Conservation (phyloP, 257 asterid species). For the Capsicum pubescens region DNA sequence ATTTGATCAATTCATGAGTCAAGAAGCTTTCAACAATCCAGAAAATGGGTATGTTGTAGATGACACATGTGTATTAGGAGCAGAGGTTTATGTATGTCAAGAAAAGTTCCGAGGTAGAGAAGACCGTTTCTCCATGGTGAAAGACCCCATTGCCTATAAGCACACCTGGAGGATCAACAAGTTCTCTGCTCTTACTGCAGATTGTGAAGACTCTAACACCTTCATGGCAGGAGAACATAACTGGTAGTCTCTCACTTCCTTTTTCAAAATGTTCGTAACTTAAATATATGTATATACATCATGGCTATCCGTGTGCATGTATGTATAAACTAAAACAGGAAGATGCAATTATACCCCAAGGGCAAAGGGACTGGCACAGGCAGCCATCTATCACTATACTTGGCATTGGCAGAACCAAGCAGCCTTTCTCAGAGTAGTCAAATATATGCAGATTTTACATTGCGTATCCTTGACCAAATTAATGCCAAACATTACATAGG, state of each 20-base stretch:
- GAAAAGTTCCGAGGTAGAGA: conserved; percentile 49
- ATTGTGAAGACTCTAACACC: conserved; percentile 50
- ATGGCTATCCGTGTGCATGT: not conserved
- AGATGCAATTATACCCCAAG: conserved; percentile 57
- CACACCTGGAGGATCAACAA: conserved; percentile 49
- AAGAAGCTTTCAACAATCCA: conserved; percentile 47
- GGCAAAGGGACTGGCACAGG: conserved; percentile 68
- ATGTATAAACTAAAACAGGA: conserved; percentile 49
- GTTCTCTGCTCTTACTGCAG: conserved; percentile 41
- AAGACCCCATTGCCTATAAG: conserved; percentile 54
- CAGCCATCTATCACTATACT: conserved; percentile 54
- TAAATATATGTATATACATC: not conserved
- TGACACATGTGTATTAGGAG: conserved; percentile 66
- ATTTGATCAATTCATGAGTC: conserved; percentile 61
- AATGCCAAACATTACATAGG: conserved; percentile 44
- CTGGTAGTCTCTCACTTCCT: not conserved
- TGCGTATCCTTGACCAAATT: conserved; percentile 61
- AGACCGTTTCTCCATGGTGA: conserved; percentile 59
- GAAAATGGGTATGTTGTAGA: conserved; percentile 60
- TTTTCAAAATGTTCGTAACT: not conserved
- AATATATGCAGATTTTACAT: conserved; percentile 59
- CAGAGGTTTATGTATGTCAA: conserved; percentile 57
- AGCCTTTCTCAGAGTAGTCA: conserved; percentile 45
- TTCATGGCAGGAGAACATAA: conserved; percentile 40
- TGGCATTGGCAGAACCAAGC: conserved; percentile 57